A percentile compares a stretch with the other conserved stretches of the same genome.
Evolutionary conservation across 441 rosid species (phyloP).

Genomic region (Adansonia grandidieri): DNA sequence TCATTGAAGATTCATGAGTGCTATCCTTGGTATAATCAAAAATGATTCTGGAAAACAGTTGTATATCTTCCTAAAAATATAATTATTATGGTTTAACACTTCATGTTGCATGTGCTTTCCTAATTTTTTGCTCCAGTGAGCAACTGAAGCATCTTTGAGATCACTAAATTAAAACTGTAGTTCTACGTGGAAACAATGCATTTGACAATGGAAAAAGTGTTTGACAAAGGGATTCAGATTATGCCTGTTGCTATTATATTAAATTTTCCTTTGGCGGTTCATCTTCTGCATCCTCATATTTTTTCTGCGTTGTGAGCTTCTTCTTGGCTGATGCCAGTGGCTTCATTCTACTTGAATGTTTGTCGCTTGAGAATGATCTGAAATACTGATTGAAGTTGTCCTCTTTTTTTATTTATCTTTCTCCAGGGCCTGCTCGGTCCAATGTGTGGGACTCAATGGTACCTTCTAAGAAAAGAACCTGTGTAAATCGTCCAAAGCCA

Average conservation of each 20-base stretch:
- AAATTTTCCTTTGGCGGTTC: neutral
- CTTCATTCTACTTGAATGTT: conserved; percentile 14
- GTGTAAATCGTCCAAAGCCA: conserved; percentile 75
- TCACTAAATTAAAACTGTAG: neutral
- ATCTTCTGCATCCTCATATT: conserved; percentile 6
- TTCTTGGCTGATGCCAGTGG: conserved; percentile 4
- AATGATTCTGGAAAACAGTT: conserved; percentile 15
- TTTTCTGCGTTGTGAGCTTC: conserved; percentile 3
- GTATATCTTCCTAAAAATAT: neutral
- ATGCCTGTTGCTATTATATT: conserved; percentile 7
- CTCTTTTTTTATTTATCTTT: conserved; percentile 19
- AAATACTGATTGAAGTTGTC: conserved; percentile 17
- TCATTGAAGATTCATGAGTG: neutral
- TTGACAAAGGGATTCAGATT: conserved; percentile 3
- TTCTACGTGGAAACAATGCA: neutral
- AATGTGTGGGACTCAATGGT: conserved; percentile 87
- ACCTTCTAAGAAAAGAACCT: conserved; percentile 91
- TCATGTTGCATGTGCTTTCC: neutral
- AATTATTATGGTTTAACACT: neutral
- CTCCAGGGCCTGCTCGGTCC: conserved; percentile 83
- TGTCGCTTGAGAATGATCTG: neutral
- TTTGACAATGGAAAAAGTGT: neutral
- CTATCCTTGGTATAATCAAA: neutral
- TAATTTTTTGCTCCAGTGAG: neutral
- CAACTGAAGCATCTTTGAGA: conserved; percentile 14